phyloP scores from a whole-genome alignment of 2,329 filamentous ascomycete species.

The Arthrobotrys megalospora region DNA sequence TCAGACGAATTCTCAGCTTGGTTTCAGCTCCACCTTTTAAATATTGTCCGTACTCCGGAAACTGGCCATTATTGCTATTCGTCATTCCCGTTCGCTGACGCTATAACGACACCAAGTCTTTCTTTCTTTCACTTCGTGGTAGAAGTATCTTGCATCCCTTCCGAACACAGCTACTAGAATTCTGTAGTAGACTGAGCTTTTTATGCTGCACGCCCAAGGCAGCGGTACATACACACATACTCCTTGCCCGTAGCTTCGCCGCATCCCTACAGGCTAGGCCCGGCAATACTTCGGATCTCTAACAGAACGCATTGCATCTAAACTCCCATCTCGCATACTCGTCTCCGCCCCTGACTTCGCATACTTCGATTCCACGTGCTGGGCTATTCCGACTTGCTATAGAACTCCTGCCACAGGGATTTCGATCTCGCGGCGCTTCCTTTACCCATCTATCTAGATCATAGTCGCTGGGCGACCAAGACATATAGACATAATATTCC shows the following conservation, averaged over 20 bases:
- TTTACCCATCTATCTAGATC: background rate
- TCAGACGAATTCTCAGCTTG: constrained; percentile 40
- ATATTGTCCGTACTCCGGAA: constrained; percentile 25
- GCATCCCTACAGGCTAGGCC: constrained; percentile 43
- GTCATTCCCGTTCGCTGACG: constrained; percentile 23
- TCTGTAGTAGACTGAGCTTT: background rate
- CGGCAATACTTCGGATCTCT: constrained; percentile 7
- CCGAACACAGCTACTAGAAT: background rate
- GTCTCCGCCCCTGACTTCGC: constrained; percentile 9
- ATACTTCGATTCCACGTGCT: background rate
- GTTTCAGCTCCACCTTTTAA: constrained; percentile 50
- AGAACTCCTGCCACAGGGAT: background rate
- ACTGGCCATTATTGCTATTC: constrained; percentile 21
- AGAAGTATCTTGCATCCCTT: background rate
- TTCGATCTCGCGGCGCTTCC: background rate
- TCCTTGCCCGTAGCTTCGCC: constrained; percentile 17
- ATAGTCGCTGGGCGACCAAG: constrained; percentile 47
- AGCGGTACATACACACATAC: constrained; percentile 6
- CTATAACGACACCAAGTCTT: constrained; percentile 5
- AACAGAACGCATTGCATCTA: constrained; percentile 5
- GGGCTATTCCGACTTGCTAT: background rate
- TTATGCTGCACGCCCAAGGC: constrained; percentile 5
- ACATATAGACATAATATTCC: background rate
- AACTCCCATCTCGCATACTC: constrained; percentile 12
- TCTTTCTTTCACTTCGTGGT: constrained; percentile 11